A percentile compares a stretch with the other conserved stretches of the same genome.
Conservation (phyloP, 2,329 filamentous ascomycete species). For the Phialocephala sp. region DNA sequence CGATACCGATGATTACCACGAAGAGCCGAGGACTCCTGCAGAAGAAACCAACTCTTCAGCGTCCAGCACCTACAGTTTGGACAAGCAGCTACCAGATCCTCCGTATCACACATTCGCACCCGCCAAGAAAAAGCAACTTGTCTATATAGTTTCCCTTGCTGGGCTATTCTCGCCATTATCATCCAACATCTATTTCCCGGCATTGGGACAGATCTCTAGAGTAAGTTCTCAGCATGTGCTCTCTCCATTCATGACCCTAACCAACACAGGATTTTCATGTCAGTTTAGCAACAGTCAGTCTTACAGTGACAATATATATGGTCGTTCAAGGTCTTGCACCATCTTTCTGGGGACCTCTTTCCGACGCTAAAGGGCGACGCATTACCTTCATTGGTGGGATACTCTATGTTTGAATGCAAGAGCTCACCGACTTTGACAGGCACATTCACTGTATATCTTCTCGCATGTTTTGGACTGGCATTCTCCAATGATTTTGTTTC, state of each 20-base stretch:
- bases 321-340: slow-evolving; percentile 57
- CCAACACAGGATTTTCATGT: slow-evolving; percentile 17
- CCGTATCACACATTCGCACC: slow-evolving; percentile 47
- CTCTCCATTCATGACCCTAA: not conserved
- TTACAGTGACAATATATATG: slow-evolving; percentile 55
- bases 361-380: slow-evolving; percentile 53
- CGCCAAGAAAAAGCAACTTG: slow-evolving; percentile 51
- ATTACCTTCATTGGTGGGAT: slow-evolving; percentile 34
- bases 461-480: slow-evolving; percentile 53
- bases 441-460: slow-evolving; percentile 54
- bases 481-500: slow-evolving; percentile 50
- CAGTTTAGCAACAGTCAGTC: slow-evolving; percentile 43
- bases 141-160: slow-evolving; percentile 55
- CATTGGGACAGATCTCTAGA: slow-evolving; percentile 47
- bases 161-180: slow-evolving; percentile 59
- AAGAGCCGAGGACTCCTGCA: not conserved
- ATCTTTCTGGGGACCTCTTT: slow-evolving; percentile 53
- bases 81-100: slow-evolving; percentile 31
- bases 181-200: slow-evolving; percentile 57
- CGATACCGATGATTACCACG: slow-evolving; percentile 3
- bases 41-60: slow-evolving; percentile 4
- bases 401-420: slow-evolving; percentile 27
- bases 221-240: slow-evolving; percentile 28
- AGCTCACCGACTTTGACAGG: slow-evolving; percentile 28
- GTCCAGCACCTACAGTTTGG: slow-evolving; percentile 17